Evolutionary conservation across 768 basidiomycete species (phyloP), one percentile per base, ranked within the genome.

Genomic region (Coprinopsis strossmayeri): DNA sequence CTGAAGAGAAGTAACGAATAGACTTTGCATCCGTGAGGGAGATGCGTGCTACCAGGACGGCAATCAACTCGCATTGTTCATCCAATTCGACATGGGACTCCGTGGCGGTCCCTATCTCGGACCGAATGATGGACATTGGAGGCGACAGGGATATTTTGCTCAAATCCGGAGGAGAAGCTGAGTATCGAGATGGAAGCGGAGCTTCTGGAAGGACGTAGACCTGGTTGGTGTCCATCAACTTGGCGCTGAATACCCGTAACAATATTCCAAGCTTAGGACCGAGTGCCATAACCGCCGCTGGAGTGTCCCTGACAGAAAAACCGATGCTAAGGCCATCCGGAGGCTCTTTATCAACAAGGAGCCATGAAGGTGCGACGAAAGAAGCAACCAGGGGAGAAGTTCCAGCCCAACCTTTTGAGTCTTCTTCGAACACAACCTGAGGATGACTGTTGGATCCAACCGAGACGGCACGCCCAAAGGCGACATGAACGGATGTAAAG

Each of bases 321-420:
- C 57, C 54, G 28, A 73, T 46, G 17, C 56, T 34, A 9, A 57
- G 23, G 10, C 48, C 38, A 2, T 57, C 58, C 10, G 51, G 48
- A n/a, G 55, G 34, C 9, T 52, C 47, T 2, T 28, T 45, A 34
- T 51, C 37, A 0, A 57, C 60, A 20, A 74, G 57, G 20, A 66
- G 52, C 61, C 62, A 64, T 0, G 60, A 49, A 2, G 70, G 61
- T 20, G 66, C 54, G 27, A 60, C 61, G 40, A 74, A 71, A 1
- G 66, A 66, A 7, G 64, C 61, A 15, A 73, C 58, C 39, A 72
- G 51, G 0, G 65, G 48, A 12, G 69, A 69, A 3, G 46, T 52
- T 11, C 72, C 71, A 1, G 54, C 42, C 61, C 64, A 64, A 15
- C 66, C 63, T 12, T 42, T 24, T 3, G 45, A 17, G 46, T 72